Conservation (phyloP, 768 basidiomycete species). For the Goffeauzyma gilvescens region DNA sequence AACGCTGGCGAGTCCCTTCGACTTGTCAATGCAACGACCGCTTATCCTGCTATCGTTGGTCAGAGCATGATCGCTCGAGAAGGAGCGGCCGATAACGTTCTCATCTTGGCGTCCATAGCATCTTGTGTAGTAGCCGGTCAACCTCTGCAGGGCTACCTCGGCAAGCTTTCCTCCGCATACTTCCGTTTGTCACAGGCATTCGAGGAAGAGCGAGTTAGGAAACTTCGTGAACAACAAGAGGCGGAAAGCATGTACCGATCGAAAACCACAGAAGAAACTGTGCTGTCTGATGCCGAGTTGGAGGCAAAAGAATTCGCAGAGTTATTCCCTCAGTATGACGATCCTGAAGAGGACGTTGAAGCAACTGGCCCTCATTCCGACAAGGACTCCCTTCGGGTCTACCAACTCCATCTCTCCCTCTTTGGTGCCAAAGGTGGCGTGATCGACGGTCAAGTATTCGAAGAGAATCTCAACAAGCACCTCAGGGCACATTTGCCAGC, state of each 20-base stretch:
- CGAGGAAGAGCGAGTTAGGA: too few relatives aligned
- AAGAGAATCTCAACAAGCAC: conserved; percentile 39
- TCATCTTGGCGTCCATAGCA: too few relatives aligned
- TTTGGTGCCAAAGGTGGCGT: conserved; percentile 1
- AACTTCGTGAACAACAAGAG: conserved; percentile 44
- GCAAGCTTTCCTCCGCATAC: too few relatives aligned
- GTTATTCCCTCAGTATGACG: conserved; percentile 47
- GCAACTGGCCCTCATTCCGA: not conserved
- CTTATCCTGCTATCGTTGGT: too few relatives aligned
- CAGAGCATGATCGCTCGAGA: not conserved
- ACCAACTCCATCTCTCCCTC: conserved; percentile 7
- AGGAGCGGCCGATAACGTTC: too few relatives aligned
- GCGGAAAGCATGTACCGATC: conserved; percentile 60
- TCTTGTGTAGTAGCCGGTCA: too few relatives aligned
- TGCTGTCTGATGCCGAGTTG: conserved; percentile 48
- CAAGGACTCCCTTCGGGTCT: conserved; percentile 9
- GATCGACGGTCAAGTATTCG: conserved; percentile 33
- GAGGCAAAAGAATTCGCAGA: conserved; percentile 68
- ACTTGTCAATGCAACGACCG: too few relatives aligned
- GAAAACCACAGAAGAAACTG: conserved; percentile 40
- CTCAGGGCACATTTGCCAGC: too few relatives aligned
- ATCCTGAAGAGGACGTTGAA: conserved; percentile 2
- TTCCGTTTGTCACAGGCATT: too few relatives aligned
- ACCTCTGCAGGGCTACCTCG: too few relatives aligned
- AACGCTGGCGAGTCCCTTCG: not conserved